phyloP scores from a whole-genome alignment of 1,284 basidiomycete species.

The Ceratobasidium sp. region DNA sequence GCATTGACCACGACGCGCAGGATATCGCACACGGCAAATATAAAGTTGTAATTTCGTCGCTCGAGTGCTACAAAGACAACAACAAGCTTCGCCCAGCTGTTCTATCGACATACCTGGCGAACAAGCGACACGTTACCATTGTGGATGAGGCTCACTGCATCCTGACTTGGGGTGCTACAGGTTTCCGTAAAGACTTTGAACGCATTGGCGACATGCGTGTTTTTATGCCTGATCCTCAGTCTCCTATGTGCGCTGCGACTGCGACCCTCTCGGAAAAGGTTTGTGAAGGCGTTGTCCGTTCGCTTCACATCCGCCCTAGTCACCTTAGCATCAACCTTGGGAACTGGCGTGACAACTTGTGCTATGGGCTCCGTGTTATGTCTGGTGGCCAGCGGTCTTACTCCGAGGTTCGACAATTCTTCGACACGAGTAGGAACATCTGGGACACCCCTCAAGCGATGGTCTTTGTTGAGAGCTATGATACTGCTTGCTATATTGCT shows the following conservation, averaged over 20 bases:
- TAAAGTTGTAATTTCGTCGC: slow-evolving; percentile 1
- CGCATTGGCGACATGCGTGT: slow-evolving; percentile 5
- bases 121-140: neutral
- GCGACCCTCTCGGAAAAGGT: neutral
- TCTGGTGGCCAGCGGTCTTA: neutral
- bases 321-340: neutral
- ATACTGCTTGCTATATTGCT: neutral
- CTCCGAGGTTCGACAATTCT: neutral
- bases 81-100: too few relatives aligned
- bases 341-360: neutral
- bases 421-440: neutral
- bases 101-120: neutral
- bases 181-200: neutral
- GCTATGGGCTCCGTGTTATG: neutral
- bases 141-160: neutral
- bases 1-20: neutral
- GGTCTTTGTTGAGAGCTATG: slow-evolving; percentile 1
- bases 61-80: neutral
- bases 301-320: neutral
- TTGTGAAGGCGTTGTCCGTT: neutral
- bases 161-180: neutral
- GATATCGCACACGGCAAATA: neutral
- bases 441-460: neutral
- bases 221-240: neutral
- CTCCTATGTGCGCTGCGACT: neutral